Base-by-base conservation (phyloP, 306 rosid genomes). In the Senna siamea region DNA sequence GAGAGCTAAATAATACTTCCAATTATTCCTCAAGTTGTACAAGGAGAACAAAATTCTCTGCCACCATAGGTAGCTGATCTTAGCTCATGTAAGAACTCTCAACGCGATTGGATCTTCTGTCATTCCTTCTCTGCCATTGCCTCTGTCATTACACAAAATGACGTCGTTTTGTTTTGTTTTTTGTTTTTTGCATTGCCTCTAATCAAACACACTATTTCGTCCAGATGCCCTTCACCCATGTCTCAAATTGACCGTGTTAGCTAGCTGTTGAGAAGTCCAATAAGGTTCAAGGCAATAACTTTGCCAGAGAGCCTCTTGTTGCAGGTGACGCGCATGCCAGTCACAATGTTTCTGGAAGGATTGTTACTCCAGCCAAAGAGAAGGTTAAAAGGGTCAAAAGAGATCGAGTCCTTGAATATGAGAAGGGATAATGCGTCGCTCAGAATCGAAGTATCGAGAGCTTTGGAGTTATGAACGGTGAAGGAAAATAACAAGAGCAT, bases 381-480 rank as follows among this genome's bases (percentile, higher is more conserved):
- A 15, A 81, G 46, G 38, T 71, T 75, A 9, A 37, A 79, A 66
- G 84, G 87, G 73, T 77, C 85, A 4, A 75, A 28, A 41, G 84
- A 66, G 26, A 88, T 79, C 0, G 56, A 79, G 58, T 15, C 23
- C 64, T 85, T 88, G 74, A 88, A 83, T 40, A 22, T 72, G 48
- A 88, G 85, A 60, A 88, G 90, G 12, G 90, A 77, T 75, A 85
- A 78, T 81, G 87, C 90, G 13, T 88, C 85, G 41, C 6, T 56
- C 0, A 22, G 63, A 59, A 56, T 15, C 22, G 78, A 26, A 66
- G 50, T 11, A n/a, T 76, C 40, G 61, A 70, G 70, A 58, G 87
- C 73, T 59, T 82, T 70, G 13, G 80, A 46, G 78, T 51, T 12
- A 53, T 59, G 65, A n/a, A 58, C 32, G 4, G 63, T 60, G 58